These are phyloP conservation scores for Aplosporella prunicola DNA, from an alignment of 2,329 filamentous ascomycete genomes.

Conservation along the genomic window DNA sequence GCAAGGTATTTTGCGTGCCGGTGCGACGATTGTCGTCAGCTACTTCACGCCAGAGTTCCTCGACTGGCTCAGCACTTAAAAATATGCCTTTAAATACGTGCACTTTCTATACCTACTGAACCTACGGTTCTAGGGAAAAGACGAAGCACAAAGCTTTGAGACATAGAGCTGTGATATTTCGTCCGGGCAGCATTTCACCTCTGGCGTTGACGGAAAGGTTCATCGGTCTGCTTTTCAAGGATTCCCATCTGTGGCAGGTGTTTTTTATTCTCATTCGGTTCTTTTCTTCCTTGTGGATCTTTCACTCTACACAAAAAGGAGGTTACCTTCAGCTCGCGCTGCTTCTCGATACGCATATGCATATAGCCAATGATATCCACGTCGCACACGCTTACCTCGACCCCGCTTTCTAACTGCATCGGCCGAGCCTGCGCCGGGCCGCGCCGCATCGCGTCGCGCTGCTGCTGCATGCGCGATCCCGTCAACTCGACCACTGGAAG, in stretches of 20 bases:
- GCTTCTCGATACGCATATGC: neutral
- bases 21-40: conserved; percentile 83
- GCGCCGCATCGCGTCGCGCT: too few species aligned
- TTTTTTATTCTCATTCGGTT: neutral
- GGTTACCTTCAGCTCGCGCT: neutral
- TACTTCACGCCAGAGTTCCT: conserved; percentile 83
- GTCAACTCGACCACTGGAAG: too few species aligned
- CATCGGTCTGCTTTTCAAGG: neutral
- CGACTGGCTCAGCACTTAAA: conserved; percentile 45
- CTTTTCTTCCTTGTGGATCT: conserved; percentile 2
- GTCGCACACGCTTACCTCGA: too few species aligned
- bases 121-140: neutral
- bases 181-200: neutral
- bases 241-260: conserved; percentile 6
- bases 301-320: neutral
- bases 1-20: conserved; percentile 84
- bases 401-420: too few species aligned
- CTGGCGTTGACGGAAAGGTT: conserved; percentile 1
- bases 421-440: too few species aligned
- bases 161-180: neutral
- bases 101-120: too few species aligned
- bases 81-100: too few species aligned
- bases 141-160: neutral
- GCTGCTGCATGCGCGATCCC: too few species aligned
- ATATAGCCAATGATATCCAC: conserved; percentile 5